These are phyloP conservation scores for Dillenia turbinata DNA, from an alignment of 164 flowering plant species.

Conservation along the genomic window DNA sequence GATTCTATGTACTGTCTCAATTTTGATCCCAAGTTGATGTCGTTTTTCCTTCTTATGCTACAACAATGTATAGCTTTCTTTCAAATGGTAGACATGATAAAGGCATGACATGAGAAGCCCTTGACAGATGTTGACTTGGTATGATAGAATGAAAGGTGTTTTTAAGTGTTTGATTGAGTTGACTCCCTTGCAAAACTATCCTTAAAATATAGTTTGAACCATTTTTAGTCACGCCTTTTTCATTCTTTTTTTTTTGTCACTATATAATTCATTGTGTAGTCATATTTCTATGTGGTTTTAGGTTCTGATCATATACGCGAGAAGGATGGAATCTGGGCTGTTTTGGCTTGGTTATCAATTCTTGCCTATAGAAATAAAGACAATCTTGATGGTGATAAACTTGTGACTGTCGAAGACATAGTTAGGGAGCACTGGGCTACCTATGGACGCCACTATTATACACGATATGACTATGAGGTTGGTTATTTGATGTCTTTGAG, in stretches of 20 bases:
- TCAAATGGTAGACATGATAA: no score
- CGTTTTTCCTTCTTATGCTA: no score
- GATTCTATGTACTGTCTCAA: no score
- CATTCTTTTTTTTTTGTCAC: not conserved
- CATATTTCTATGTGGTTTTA: slow-evolving; percentile 16
- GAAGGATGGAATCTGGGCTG: slow-evolving; percentile 99
- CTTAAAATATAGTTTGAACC: no score
- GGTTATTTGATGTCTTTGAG: slow-evolving; percentile 3
- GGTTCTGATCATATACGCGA: slow-evolving; percentile 98
- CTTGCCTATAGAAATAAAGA: slow-evolving; percentile 80
- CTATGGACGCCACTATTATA: slow-evolving; percentile 94
- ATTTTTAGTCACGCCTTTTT: not conserved
- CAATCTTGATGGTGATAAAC: slow-evolving; percentile 66
- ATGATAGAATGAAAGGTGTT: no score
- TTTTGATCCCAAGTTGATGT: no score
- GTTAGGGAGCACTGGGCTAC: slow-evolving; percentile 89
- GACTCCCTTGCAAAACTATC: no score
- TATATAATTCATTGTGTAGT: not conserved
- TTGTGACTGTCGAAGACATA: slow-evolving; percentile 91
- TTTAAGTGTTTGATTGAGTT: no score
- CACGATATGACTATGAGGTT: slow-evolving; percentile 98
- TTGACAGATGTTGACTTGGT: no score
- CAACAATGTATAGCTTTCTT: no score
- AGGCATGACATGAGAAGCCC: no score
- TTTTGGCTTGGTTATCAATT: slow-evolving; percentile 95